phyloP scores from a whole-genome alignment of 345 rosid species.

The Limnanthes douglasii region DNA sequence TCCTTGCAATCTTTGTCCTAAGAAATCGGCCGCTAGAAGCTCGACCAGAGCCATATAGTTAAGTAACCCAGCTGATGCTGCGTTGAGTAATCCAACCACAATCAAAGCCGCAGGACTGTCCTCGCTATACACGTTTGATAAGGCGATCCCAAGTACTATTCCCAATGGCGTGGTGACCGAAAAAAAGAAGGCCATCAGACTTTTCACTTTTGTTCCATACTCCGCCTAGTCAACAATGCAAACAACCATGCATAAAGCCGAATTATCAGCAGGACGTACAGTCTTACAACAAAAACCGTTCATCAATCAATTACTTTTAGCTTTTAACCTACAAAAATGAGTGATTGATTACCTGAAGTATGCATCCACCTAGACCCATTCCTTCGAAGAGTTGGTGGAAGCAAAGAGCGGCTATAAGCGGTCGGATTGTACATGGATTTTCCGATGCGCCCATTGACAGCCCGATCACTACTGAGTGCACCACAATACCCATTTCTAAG shows the following conservation, averaged over 20 bases:
- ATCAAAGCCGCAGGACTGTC: slow-evolving; percentile 10
- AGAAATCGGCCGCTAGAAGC: slow-evolving; percentile 17
- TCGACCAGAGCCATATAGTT: slow-evolving; percentile 20
- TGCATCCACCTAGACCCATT: slow-evolving; percentile 48
- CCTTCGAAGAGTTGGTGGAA: slow-evolving; percentile 53
- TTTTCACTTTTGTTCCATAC: slow-evolving; percentile 3
- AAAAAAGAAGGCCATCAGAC: slow-evolving; percentile 12
- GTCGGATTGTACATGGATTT: slow-evolving; percentile 20
- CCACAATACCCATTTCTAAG: slow-evolving; percentile 36
- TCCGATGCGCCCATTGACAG: slow-evolving; percentile 30
- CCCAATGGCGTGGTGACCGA: slow-evolving; percentile 17
- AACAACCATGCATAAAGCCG: not conserved
- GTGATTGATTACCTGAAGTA: slow-evolving; percentile 20
- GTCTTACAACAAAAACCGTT: not conserved
- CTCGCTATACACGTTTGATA: slow-evolving; percentile 9
- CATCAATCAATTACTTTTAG: no score
- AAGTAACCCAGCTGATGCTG: slow-evolving; percentile 11
- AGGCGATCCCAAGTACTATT: slow-evolving; percentile 11
- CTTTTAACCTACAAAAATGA: no score
- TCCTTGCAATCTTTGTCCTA: slow-evolving; percentile 12
- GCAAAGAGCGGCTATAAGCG: slow-evolving; percentile 27
- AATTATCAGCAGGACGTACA: not conserved
- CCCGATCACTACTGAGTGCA: slow-evolving; percentile 42
- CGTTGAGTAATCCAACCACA: slow-evolving; percentile 12
- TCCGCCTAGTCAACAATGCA: slow-evolving; percentile 16